phyloP scores from a whole-genome alignment of 2,329 filamentous ascomycete genomes.

The Rhynchosporium agropyri region DNA sequence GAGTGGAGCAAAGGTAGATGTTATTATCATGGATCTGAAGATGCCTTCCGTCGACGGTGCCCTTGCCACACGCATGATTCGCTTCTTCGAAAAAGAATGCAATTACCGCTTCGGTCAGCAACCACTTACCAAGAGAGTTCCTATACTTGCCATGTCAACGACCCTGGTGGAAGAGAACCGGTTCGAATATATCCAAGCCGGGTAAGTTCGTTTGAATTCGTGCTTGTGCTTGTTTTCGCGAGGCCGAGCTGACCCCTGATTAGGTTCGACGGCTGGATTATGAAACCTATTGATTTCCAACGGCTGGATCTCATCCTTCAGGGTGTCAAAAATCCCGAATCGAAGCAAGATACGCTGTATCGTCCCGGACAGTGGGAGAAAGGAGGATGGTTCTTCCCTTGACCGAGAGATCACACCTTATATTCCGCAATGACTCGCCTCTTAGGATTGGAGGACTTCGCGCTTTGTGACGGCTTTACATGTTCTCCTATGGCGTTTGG shows the following conservation, averaged over 20 bases:
- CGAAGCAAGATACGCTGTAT: constrained; percentile 25
- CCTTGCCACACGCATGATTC: constrained; percentile 34
- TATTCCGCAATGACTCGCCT: background rate
- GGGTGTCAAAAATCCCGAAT: constrained; percentile 24
- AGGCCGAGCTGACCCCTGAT: background rate
- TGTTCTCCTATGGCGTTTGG: too few relatives aligned
- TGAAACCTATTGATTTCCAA: constrained; percentile 32
- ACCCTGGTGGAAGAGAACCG: constrained; percentile 29
- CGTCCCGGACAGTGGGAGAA: constrained; percentile 28
- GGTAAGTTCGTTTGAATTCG: constrained; percentile 26
- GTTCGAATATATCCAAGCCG: constrained; percentile 35
- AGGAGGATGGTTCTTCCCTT: constrained; percentile 35
- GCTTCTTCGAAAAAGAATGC: constrained; percentile 29
- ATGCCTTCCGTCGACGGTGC: constrained; percentile 36
- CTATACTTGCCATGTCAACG: constrained; percentile 35
- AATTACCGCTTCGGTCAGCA: constrained; percentile 4
- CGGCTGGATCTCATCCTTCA: constrained; percentile 29
- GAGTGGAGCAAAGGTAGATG: constrained; percentile 43
- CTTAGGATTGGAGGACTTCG: too few relatives aligned
- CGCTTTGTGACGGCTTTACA: too few relatives aligned
- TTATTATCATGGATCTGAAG: constrained; percentile 39
- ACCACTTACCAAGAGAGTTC: constrained; percentile 22
- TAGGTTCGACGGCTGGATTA: constrained; percentile 34
- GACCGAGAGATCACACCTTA: constrained; percentile 3
- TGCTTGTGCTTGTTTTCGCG: background rate